Base-by-base conservation (phyloP, 257 asterid species). In the Penstemon barbatus region DNA sequence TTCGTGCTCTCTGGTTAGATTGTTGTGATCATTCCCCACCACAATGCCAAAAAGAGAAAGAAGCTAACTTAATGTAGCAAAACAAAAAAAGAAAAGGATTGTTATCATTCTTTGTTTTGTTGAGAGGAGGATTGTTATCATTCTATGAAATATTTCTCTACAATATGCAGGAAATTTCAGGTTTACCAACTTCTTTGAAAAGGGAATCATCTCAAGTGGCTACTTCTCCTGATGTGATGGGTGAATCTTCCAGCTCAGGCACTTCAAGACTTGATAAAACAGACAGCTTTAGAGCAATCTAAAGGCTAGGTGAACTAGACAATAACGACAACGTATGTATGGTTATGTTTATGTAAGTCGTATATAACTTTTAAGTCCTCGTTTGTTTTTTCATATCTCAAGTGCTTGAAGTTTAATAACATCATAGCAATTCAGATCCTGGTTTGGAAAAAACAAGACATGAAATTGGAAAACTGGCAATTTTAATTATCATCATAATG, bases 211-310 rank as follows among this genome's bases (percentile, higher is more conserved):
- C 88, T 42, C 86, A 77, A 45, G 54, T 80, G 37, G 73, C 81
- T 57, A 63, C 85, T 74, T 52, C 90, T 57, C 81, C 90, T 57
- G 93, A 87, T 57, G 77, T 75, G 36, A 78, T 79, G 87, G 96
- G 96, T 52, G 95, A 89, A 71, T 84, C 96, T 12, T 92, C 98
- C 3, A 86, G 90, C 84, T 89, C 98, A 43, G 97, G 96, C 63
- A 79, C 83, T 57, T 85, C 88, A 44, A 84, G 82, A 70, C 86
- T 86, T 42, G 97, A 86, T 50, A 83, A 86, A 77, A 33, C 81
- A 5, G 96, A 87, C 68, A 85, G 86, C 71, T 87, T 81, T 57
- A 75, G 82, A 78, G 87, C 78, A 61, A 57, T 79, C 66, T 79
- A 70, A 13, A 63, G 44, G 41, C 57, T 56, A 48, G 33, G 33